Percentiles rank a stretch among this genome's conserved stretches.
These are phyloP conservation scores for Aspergillus sp. DNA, from an alignment of 2,329 filamentous ascomycete species.

Conservation along the genomic window DNA sequence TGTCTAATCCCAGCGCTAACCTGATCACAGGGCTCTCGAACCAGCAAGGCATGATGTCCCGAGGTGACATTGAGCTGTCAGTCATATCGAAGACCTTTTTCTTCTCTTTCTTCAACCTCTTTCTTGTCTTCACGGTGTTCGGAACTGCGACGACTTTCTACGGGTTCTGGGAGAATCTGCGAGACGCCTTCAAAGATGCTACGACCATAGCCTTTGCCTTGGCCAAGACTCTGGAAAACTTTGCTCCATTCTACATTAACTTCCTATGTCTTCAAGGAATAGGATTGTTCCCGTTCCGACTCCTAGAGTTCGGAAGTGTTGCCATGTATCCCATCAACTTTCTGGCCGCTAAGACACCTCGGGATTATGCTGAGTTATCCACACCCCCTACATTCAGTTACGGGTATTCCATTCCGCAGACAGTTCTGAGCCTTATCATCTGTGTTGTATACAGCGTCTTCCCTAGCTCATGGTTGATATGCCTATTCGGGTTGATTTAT, in stretches of 20 bases:
- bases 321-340: constrained; percentile 78
- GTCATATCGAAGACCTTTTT: constrained; percentile 99
- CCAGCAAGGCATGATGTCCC: constrained; percentile 90
- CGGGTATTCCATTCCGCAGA: constrained; percentile 91
- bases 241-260: constrained; percentile 87
- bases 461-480: constrained; percentile 74
- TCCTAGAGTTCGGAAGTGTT: constrained; percentile 86
- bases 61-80: constrained; percentile 90
- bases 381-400: constrained; percentile 89
- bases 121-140: constrained; percentile 88
- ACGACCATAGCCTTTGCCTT: constrained; percentile 74
- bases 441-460: constrained; percentile 94
- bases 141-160: constrained; percentile 77
- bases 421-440: constrained; percentile 89
- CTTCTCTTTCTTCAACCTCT: constrained; percentile 99
- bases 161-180: constrained; percentile 63
- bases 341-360: constrained; percentile 79
- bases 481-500: constrained; percentile 74
- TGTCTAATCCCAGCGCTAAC: constrained; percentile 14
- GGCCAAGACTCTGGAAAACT: constrained; percentile 70
- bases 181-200: constrained; percentile 75
- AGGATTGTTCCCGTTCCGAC: constrained; percentile 88
- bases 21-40: constrained; percentile 68
- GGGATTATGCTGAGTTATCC: constrained; percentile 81
- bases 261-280: constrained; percentile 92